Evolutionary conservation across 2,329 filamentous ascomycete genomes (phyloP).

Genomic region (Talaromyces sp.): DNA sequence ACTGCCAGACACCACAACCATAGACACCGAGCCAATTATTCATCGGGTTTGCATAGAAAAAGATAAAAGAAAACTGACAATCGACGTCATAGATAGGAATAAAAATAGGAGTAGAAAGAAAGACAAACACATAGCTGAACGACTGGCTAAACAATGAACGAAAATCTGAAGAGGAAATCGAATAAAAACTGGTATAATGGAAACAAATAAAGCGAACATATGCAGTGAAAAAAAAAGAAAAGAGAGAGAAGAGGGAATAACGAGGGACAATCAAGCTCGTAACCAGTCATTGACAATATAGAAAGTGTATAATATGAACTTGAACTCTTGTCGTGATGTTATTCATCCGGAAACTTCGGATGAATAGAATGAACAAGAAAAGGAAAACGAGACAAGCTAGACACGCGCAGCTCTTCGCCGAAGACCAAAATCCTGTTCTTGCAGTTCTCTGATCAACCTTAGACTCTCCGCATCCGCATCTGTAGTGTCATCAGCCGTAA

Average conservation of each 20-base stretch:
- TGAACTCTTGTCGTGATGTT: not conserved
- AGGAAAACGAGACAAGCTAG: slow-evolving; percentile 1
- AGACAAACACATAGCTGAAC: not conserved
- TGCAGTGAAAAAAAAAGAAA: not conserved
- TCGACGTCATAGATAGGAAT: not conserved
- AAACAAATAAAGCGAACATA: not conserved
- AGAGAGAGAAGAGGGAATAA: not conserved
- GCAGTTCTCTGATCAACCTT: slow-evolving; percentile 41
- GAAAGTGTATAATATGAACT: not conserved
- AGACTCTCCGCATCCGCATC: slow-evolving; percentile 38
- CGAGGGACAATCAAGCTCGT: not conserved
- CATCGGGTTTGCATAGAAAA: not conserved
- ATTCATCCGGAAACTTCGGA: not conserved
- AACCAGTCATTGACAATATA: not conserved
- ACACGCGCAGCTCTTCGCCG: slow-evolving; percentile 29
- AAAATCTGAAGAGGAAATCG: not conserved
- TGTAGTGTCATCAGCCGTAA: slow-evolving; percentile 26
- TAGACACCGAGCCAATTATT: not conserved
- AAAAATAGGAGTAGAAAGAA: not conserved
- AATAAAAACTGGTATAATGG: not conserved
- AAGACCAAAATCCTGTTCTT: slow-evolving; percentile 43
- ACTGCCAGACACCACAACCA: not conserved
- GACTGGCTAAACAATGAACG: not conserved
- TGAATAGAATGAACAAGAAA: not conserved
- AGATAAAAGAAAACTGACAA: not conserved